Conservation (phyloP, 2,329 filamentous ascomycete genomes). For the Lizonia empirigonia region DNA sequence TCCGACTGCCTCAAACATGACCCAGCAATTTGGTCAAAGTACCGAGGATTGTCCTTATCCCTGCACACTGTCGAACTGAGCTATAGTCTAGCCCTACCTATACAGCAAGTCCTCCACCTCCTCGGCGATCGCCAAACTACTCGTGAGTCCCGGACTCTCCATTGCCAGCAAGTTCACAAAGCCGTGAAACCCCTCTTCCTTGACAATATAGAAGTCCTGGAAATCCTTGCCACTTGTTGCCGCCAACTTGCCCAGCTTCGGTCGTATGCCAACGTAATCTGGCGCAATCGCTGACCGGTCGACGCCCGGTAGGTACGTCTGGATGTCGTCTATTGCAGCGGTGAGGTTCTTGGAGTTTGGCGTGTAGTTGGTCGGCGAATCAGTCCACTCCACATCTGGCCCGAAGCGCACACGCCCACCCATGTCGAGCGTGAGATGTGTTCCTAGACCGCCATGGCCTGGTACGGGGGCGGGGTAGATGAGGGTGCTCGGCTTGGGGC, state of each 20-base stretch:
- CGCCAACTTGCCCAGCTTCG: slow-evolving; percentile 73
- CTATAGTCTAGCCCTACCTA: slow-evolving; percentile 20
- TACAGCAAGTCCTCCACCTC: slow-evolving; percentile 68
- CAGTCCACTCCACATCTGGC: slow-evolving; percentile 93
- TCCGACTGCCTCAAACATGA: no score
- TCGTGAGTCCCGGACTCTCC: slow-evolving; percentile 91
- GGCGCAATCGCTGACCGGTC: slow-evolving; percentile 69
- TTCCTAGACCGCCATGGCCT: slow-evolving; percentile 83
- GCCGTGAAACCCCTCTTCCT: slow-evolving; percentile 76
- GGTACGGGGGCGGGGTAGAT: slow-evolving; percentile 87
- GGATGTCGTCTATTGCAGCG: slow-evolving; percentile 75
- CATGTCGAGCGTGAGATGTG: slow-evolving; percentile 91
- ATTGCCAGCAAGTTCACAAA: slow-evolving; percentile 93
- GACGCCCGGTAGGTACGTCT: slow-evolving; percentile 76
- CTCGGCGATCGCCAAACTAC: slow-evolving; percentile 82
- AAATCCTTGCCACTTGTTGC: slow-evolving; percentile 70
- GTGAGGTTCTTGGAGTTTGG: slow-evolving; percentile 68
- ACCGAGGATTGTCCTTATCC: no score
- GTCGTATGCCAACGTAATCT: slow-evolving; percentile 91
- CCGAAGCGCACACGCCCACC: slow-evolving; percentile 85
- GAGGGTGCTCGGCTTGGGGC: slow-evolving; percentile 71
- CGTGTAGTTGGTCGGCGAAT: slow-evolving; percentile 69
- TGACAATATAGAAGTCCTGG: slow-evolving; percentile 80
- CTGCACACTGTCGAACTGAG: no score
- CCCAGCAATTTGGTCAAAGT: no score